Base-by-base conservation (phyloP, 148 eudicot genomes). In the Beta vulgaris region DNA sequence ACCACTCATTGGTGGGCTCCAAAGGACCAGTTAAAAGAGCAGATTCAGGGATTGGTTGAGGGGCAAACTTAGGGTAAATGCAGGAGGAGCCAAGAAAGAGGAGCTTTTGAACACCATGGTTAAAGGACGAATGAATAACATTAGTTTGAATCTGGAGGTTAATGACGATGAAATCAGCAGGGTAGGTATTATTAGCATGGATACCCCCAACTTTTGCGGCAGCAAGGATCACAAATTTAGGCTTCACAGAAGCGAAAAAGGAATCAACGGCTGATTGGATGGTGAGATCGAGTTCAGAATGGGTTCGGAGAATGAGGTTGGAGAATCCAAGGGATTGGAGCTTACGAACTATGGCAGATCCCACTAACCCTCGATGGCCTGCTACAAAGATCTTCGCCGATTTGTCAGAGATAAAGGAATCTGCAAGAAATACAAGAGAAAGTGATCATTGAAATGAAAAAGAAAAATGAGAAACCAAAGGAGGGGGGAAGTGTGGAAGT, bases 151-250 rank as follows among this genome's bases (percentile, higher is more conserved):
- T 95, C 69, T 92, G 97, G 77, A 95, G 89, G 73, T 95, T 95
- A 57, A 90, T 66, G 75, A 90, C 72, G 76, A 95, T 92, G 83
- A 95, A 95, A 26, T 95, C 97, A 53, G 98, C 98, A 0, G 98
- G 98, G 76, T 92, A 95, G 18, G 97, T 92, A 75, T 82, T 87
- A 87, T 95, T 95, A 13, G 98, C 98, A 81, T 95, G 97, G 76
- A 95, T 95, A 8, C 98, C 98, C 32, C 98, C 98, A 39, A 95
- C 98, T 72, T 95, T 95, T 28, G 98, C 98, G 6, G 98, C 98
- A n/a, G 98, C 97, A 67, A 95, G 88, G 82, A 95, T 83, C 49
- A 95, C 98, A 71, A 74, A 88, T 35, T 59, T 79, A 29, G 98
- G 98, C 57, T 88, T 89, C 71, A 90, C 85, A 51, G 90, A 31